Evolutionary conservation across 768 basidiomycete species (phyloP), one percentile per base, ranked within the genome.

Genomic region (Russula griseocarnosa): DNA sequence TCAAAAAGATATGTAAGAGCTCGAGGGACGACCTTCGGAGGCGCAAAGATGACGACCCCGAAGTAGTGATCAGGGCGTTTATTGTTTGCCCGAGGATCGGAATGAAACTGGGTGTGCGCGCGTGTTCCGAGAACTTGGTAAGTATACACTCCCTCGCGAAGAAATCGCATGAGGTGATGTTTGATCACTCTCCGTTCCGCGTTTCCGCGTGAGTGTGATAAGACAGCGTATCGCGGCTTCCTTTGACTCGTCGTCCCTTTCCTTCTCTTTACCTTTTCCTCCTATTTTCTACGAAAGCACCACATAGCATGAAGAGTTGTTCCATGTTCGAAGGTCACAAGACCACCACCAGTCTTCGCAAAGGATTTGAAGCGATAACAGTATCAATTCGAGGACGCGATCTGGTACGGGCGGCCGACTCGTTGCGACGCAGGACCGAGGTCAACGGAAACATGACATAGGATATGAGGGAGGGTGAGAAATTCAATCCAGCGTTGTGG

Each of bases 401-500:
- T 94, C 87, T 9, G 92, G 88, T 53, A 96, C 87, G 16, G 16
- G 81, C 77, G 7, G 80, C 71, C 3, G 86, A 81, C 18, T 81
- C 70, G 72, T 94, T 92, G 36, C 90, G 86, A 55, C 88, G 86
- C 40, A 98, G 80, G 55, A 97, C 84, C 32, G 86, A 83, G 2
- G 93, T 93, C 46, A 98, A 73, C 3, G 96, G 96, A 69, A 93
- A 89, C 75, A 95, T 91, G 32, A 86, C 78, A 73, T 98, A 98
- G 51, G 88, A 86, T 50, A 92, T 83, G 54, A 94, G 79, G 18
- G 82, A 81, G 0, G 82, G 71, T 1, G 82, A 78, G 40, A 92
- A 79, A 5, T 72, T 57, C 40, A 69, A 63, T 9, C 73, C 73
- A 9, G 77, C 74, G 14, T 75, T 67, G 11, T 79, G 74, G 28